Base-by-base conservation (phyloP, 2,329 filamentous ascomycete species). In the Beauveria australis region DNA sequence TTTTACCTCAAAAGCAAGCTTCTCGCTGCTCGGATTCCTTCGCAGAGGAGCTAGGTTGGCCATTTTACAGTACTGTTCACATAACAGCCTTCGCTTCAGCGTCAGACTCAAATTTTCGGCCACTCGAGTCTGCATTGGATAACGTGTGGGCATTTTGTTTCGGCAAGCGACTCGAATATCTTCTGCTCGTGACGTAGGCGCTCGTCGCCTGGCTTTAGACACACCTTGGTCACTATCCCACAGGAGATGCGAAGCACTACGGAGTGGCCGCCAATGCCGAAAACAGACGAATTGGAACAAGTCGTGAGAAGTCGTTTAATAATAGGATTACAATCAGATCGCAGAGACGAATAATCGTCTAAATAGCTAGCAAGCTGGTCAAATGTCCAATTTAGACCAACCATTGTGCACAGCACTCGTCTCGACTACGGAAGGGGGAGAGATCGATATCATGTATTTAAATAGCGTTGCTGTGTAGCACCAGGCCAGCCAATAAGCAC, bases 201-300 rank as follows among this genome's bases (percentile, higher is more conserved):
- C n/a, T n/a, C n/a, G n/a, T n/a, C n/a, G n/a, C n/a, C n/a, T n/a
- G n/a, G n/a, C n/a, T n/a, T 3, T 14, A 65, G 55, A 30, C 48
- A 59, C n/a, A 65, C 62, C 56, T 65, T 66, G 26, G 64, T 64
- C 16, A 51, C 63, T 49, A 65, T 64, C 6, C 19, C 37, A n/a
- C 63, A 28, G n/a, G 62, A 61, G 62, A 65, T 51, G 16, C 54
- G 19, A 19, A 66, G 61, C 9, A 66, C 60, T 40, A 66, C 62
- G 10, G 64, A 65, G 59, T 65, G 60, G 48, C 63, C 64, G 28
- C 64, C 64, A 22, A 62, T 40, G 18, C 43, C 57, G 40, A 63
- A 66, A 28, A 66, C 44, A 16, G 46, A 60, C 8, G 65, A 64
- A 26, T 44, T 48, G 18, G 61, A 62, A 47, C 62, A 65, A 24